Base-by-base conservation (phyloP, 1,139 yeast species). In the Protomyces inundatus region DNA sequence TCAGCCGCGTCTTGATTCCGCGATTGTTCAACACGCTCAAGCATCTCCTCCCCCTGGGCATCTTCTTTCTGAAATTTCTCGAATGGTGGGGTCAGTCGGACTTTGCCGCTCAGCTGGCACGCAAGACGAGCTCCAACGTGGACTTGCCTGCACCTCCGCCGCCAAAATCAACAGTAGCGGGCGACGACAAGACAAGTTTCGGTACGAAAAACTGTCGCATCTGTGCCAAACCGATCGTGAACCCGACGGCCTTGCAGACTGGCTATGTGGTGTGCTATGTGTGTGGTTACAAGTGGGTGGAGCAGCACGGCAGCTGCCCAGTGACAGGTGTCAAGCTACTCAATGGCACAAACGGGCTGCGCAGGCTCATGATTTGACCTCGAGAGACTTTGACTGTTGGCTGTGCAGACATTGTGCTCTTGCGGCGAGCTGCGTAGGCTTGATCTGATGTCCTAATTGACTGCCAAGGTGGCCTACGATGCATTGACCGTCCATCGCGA, bases 21-120 rank as follows among this genome's bases (percentile, higher is more conserved):
- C 48, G 54, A 10, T 55, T 55, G 9, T 45, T 66, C 30, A 48
- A 65, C 10, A 58, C 65, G 1, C 39, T 65, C 23, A 56, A 55
- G 36, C 32, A 76, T 58, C 78, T 88, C 39, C 84, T 93, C 76
- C 98, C 98, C 0, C 81, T 88, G 0, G 89, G 96, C 1, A 87
- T 93, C 66, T 91, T 93, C 73, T 73, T 87, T 42, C 80, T 93
- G 68, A 90, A 90, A 75, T 90, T 93, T 70, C 80, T 90, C 61
- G 98, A 93, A 74, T 91, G 98, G 98, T 91, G 97, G 96, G 85
- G 86, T 67, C 83, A 88, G 54, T 85, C 91, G 16, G 90, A 88
- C 68, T 82, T 90, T 70, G 86, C 90, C 0, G 77, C 81, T 4
- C 84, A 85, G 69, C 75, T 89, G 55, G 77, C 84, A 9, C 82